phyloP scores from a whole-genome alignment of 2,329 filamentous ascomycete species.

The Corinectria fuckeliana region DNA sequence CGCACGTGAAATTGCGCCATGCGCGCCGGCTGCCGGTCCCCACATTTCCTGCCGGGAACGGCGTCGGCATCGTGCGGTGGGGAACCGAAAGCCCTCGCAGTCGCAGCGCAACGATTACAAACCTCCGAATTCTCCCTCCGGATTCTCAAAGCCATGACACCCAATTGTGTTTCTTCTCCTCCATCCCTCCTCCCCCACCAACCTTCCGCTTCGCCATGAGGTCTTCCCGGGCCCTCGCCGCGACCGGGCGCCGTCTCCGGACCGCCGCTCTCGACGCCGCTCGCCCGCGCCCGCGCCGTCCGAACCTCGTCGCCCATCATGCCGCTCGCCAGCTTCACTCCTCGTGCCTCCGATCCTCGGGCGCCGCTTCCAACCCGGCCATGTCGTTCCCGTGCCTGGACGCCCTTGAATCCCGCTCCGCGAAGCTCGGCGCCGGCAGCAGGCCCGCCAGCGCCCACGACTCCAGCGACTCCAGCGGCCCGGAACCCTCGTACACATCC shows the following conservation, averaged over 20 bases:
- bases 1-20: constrained; percentile 41
- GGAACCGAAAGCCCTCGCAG: constrained; percentile 5
- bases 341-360: constrained; percentile 33
- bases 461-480: constrained; percentile 65
- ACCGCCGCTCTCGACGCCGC: constrained; percentile 3
- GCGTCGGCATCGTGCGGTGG: constrained; percentile 11
- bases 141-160: constrained; percentile 3
- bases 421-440: constrained; percentile 65
- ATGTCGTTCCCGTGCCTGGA: constrained; percentile 92
- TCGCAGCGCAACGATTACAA: constrained; percentile 33
- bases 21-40: constrained; percentile 20
- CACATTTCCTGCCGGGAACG: constrained; percentile 23
- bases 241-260: constrained; percentile 29
- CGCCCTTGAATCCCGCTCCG: constrained; percentile 79
- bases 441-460: constrained; percentile 1
- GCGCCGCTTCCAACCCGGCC: constrained; percentile 74
- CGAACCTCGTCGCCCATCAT: constrained; percentile 6
- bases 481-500: constrained; percentile 92
- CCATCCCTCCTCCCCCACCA: not conserved
- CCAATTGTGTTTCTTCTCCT: not conserved
- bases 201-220: constrained; percentile 23
- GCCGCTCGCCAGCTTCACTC: constrained; percentile 34
- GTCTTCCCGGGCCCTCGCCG: constrained; percentile 29
- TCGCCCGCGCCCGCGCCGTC: constrained; percentile 9
- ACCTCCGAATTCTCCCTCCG: constrained; percentile 22